Evolutionary conservation across 176 grass and related monocot genomes (phyloP).

Genomic region (barley (Hordeum vulgare)): MorexV3_pseudomolecules_assembly NC_058523.1:110416851-110417350

Average conservation of each 20-base stretch:
- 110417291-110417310: neutral
- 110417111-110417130: slow-evolving; percentile 21
- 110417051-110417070: neutral
- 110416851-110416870: too few species aligned
- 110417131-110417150: neutral
- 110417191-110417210: neutral
- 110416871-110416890: too few species aligned
- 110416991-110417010: neutral
- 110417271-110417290: neutral
- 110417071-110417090: neutral
- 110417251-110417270: slow-evolving; percentile 16
- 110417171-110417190: neutral
- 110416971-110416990: neutral
- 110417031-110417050: neutral
- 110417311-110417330: slow-evolving; percentile 34
- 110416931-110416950: too few species aligned
- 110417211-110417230: slow-evolving; percentile 32
- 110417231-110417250: slow-evolving; percentile 65
- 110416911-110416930: too few species aligned
- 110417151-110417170: slow-evolving; percentile 2
- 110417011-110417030: neutral
- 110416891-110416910: too few species aligned
- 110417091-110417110: neutral
- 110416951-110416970: too few species aligned
- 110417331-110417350: slow-evolving; percentile 88